phyloP scores from a whole-genome alignment of 2,329 filamentous ascomycete genomes.

The Neofusicoccum ribis region DNA sequence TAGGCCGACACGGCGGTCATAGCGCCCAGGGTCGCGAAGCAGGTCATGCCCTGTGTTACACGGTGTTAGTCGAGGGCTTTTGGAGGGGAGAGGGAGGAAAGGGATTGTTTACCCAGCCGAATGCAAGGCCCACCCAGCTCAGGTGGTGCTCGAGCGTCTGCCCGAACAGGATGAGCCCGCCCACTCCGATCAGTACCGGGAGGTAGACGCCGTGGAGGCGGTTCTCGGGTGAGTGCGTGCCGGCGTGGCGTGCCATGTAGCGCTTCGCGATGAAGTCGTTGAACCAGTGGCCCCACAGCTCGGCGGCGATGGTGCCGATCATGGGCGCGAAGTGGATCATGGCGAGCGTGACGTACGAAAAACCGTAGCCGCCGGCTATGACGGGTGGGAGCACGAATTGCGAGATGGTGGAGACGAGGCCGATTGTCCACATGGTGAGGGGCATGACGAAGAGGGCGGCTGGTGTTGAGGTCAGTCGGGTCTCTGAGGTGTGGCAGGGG shows the following conservation, averaged over 20 bases:
- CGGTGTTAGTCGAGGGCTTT: not conserved
- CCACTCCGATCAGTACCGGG: slow-evolving; percentile 33
- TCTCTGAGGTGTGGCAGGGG: not conserved
- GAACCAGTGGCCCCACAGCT: slow-evolving; percentile 39
- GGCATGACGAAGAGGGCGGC: slow-evolving; percentile 25
- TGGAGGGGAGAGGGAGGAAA: no score
- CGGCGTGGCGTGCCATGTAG: slow-evolving; percentile 34
- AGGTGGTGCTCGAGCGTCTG: slow-evolving; percentile 35
- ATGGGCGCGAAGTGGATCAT: slow-evolving; percentile 38
- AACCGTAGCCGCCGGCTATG: slow-evolving; percentile 21
- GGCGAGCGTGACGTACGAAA: slow-evolving; percentile 26
- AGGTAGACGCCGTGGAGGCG: slow-evolving; percentile 36
- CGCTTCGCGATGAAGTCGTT: slow-evolving; percentile 37
- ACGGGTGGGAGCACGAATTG: slow-evolving; percentile 28
- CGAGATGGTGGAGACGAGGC: slow-evolving; percentile 28
- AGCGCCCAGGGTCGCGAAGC: slow-evolving; percentile 34
- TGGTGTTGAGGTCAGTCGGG: not conserved
- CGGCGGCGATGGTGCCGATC: slow-evolving; percentile 34
- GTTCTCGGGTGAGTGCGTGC: slow-evolving; percentile 32
- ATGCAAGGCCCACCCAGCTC: slow-evolving; percentile 33
- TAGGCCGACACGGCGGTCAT: slow-evolving; percentile 39
- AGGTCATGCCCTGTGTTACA: slow-evolving; percentile 28
- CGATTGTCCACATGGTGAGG: slow-evolving; percentile 32
- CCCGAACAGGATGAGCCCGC: slow-evolving; percentile 36
- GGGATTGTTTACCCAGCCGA: slow-evolving; percentile 30